Evolutionary conservation across 305 asterid species (phyloP).

Genomic region (Caryopteris hybrid): DNA sequence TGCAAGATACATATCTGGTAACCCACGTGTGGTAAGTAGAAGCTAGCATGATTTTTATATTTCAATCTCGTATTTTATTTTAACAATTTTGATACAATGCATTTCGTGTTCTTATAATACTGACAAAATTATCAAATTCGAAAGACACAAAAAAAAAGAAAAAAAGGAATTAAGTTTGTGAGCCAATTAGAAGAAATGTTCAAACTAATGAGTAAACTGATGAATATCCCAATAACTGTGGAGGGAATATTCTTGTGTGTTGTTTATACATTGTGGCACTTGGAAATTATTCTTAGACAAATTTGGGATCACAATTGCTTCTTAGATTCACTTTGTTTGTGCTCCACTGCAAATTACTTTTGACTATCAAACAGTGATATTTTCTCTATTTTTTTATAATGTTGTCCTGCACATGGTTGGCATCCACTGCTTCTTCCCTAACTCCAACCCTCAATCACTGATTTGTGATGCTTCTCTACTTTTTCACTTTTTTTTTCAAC

Average conservation of each 20-base stretch:
- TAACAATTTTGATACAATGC: too few species aligned
- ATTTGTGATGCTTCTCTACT: conserved; percentile 18
- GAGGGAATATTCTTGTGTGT: conserved; percentile 43
- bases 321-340: conserved; percentile 36
- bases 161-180: too few species aligned
- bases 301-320: conserved; percentile 28
- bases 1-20: too few species aligned
- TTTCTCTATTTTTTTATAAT: neutral
- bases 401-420: conserved; percentile 27
- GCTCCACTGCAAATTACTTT: conserved; percentile 36
- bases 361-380: conserved; percentile 26
- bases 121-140: too few species aligned
- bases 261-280: conserved; percentile 20
- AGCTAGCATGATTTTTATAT: too few species aligned
- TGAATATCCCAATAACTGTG: conserved; percentile 42
- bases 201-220: neutral
- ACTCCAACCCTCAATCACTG: conserved; percentile 21
- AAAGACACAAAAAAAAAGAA: too few species aligned
- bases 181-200: too few species aligned
- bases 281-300: conserved; percentile 19
- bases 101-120: too few species aligned
- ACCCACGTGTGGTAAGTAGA: too few species aligned
- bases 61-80: too few species aligned
- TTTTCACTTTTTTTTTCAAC: neutral
- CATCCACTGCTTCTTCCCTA: conserved; percentile 27